phyloP scores from a whole-genome alignment of 1,284 basidiomycete genomes.

The Sparassis latifolia region DNA sequence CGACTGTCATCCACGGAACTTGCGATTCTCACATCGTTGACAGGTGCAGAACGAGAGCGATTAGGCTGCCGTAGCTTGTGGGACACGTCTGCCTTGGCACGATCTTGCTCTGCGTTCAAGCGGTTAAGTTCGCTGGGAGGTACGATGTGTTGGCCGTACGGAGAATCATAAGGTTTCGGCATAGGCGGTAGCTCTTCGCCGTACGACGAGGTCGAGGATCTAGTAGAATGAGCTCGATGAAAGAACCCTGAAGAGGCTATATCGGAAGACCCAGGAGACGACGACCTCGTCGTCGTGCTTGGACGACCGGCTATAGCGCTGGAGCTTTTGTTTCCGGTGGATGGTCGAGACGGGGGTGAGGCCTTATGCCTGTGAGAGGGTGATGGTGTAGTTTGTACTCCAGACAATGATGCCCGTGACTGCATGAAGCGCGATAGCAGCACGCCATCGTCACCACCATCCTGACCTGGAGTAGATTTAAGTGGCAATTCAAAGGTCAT shows the following conservation, averaged over 20 bases:
- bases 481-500: slow-evolving; percentile 21
- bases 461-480: slow-evolving; percentile 6
- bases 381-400: slow-evolving; percentile 18
- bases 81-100: not conserved
- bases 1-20: slow-evolving; percentile 9
- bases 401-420: slow-evolving; percentile 26
- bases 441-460: slow-evolving; percentile 13
- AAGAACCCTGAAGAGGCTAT: slow-evolving; percentile 47
- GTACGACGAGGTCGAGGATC: slow-evolving; percentile 53
- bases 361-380: slow-evolving; percentile 8
- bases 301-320: slow-evolving; percentile 23
- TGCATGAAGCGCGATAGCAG: slow-evolving; percentile 22
- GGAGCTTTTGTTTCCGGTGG: slow-evolving; percentile 12
- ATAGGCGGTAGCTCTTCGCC: slow-evolving; percentile 38
- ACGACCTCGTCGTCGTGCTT: slow-evolving; percentile 41
- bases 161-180: slow-evolving; percentile 19
- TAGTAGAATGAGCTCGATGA: slow-evolving; percentile 36
- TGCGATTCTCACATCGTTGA: slow-evolving; percentile 4
- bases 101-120: slow-evolving; percentile 12
- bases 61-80: slow-evolving; percentile 8
- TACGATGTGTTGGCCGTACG: slow-evolving; percentile 39
- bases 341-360: slow-evolving; percentile 13
- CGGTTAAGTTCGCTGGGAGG: slow-evolving; percentile 41
- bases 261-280: slow-evolving; percentile 52
- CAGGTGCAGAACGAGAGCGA: slow-evolving; percentile 17